Evolutionary conservation across 306 rosid genomes (phyloP).

Genomic region (Boehmeria nivea): DNA sequence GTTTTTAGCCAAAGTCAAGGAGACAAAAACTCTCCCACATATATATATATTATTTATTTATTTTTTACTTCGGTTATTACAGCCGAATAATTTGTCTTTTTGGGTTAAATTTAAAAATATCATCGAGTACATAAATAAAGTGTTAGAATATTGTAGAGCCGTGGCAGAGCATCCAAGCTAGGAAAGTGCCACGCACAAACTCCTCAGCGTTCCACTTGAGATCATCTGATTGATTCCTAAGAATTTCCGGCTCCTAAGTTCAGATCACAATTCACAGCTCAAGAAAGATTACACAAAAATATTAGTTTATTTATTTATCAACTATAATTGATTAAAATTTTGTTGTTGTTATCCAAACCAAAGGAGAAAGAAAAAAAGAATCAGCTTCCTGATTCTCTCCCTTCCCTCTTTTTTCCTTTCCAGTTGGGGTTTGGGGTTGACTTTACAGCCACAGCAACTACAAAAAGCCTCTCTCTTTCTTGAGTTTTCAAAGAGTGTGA

Average conservation of each 20-base stretch:
- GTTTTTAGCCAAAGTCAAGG: neutral
- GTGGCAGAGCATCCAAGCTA: neutral
- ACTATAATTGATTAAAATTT: too few relatives aligned
- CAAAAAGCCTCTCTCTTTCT: neutral
- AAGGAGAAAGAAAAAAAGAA: neutral
- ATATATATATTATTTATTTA: too few relatives aligned
- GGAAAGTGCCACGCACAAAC: neutral
- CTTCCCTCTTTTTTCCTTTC: neutral
- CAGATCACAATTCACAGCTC: too few relatives aligned
- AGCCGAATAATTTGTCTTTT: too few relatives aligned
- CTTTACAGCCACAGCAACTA: conserved; percentile 36
- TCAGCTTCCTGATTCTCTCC: conserved; percentile 13
- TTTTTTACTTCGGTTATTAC: too few relatives aligned
- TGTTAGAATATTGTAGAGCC: neutral
- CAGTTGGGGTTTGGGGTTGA: conserved; percentile 28
- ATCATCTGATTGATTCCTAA: conserved; percentile 10
- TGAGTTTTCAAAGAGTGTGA: too few relatives aligned
- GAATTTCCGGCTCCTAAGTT: neutral
- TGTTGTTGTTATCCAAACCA: too few relatives aligned
- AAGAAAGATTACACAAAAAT: too few relatives aligned
- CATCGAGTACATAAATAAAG: too few relatives aligned
- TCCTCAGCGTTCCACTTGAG: neutral
- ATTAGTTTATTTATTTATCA: too few relatives aligned
- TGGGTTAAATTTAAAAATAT: too few relatives aligned
- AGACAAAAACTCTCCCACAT: neutral